phyloP scores from a whole-genome alignment of 306 rosid genomes.

The Sicyos baderoa region DNA sequence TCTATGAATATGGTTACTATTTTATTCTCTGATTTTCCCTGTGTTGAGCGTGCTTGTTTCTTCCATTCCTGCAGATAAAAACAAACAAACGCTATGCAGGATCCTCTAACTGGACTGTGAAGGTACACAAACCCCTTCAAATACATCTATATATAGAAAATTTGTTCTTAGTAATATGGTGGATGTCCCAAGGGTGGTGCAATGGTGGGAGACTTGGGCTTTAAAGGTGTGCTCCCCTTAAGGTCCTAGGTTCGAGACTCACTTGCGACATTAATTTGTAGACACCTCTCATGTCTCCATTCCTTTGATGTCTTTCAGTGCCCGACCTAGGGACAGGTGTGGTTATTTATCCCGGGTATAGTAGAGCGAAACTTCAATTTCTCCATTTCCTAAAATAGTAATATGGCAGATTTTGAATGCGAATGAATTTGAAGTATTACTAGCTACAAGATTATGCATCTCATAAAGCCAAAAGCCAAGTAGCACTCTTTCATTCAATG shows the following conservation, averaged over 20 bases:
- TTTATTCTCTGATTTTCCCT: background rate
- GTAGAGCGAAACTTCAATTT: too few species aligned
- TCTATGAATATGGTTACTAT: background rate
- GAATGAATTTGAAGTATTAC: background rate
- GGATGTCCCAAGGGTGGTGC: background rate
- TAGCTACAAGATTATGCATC: background rate
- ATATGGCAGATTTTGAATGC: background rate
- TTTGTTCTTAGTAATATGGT: background rate
- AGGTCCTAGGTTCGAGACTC: too few species aligned
- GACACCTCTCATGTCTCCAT: too few species aligned
- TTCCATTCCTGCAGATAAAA: conserved; percentile 45
- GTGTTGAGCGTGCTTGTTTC: background rate
- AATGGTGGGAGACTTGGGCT: too few species aligned
- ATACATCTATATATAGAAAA: background rate
- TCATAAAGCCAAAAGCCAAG: background rate
- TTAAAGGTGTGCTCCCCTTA: too few species aligned
- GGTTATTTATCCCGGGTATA: too few species aligned
- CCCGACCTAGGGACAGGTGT: too few species aligned
- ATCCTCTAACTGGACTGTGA: conserved; percentile 78
- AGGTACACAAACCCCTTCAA: conserved; percentile 32
- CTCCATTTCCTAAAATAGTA: too few species aligned
- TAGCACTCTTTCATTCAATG: background rate
- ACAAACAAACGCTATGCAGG: conserved; percentile 94
- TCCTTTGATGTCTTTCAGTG: too few species aligned
- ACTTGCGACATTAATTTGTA: too few species aligned